Evolutionary conservation across 139 green algal genomes (phyloP).

Genomic region (Haematococcus sp.): DNA sequence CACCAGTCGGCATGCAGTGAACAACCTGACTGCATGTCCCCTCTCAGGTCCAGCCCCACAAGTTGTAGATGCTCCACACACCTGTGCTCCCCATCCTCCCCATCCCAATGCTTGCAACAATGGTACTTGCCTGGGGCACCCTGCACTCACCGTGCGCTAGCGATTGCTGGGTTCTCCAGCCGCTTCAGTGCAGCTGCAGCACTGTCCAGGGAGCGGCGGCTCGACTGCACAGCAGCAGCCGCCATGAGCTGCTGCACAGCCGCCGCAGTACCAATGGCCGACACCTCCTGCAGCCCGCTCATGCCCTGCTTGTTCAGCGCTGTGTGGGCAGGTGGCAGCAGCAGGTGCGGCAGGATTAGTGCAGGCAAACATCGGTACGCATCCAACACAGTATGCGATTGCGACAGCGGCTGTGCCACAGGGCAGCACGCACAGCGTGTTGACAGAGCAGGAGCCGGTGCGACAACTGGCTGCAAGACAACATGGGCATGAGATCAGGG

Average conservation of each 20-base stretch:
- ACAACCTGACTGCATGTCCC: background rate
- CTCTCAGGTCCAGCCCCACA: too few relatives aligned
- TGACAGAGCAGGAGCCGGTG: background rate
- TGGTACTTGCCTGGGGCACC: too few relatives aligned
- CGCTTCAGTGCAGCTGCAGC: constrained; percentile 21
- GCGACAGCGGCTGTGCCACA: too few relatives aligned
- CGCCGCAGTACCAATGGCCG: constrained; percentile 14
- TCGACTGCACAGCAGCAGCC: constrained; percentile 32
- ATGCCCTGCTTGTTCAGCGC: background rate
- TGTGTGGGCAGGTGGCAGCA: background rate
- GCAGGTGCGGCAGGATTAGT: background rate
- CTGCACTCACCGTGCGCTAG: constrained; percentile 33
- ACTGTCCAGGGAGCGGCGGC: constrained; percentile 32
- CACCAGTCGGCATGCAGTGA: background rate
- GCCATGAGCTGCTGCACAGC: constrained; percentile 47
- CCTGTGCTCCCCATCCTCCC: too few relatives aligned
- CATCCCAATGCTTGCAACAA: too few relatives aligned
- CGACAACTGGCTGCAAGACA: too few relatives aligned
- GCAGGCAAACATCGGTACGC: background rate
- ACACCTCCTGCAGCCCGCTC: background rate
- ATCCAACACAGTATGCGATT: too few relatives aligned
- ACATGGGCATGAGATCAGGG: too few relatives aligned
- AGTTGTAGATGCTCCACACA: too few relatives aligned
- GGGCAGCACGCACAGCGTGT: too few relatives aligned
- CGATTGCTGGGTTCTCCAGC: constrained; percentile 52